Conservation (phyloP, 2,329 filamentous ascomycete genomes). For the Ustulina deusta region DNA sequence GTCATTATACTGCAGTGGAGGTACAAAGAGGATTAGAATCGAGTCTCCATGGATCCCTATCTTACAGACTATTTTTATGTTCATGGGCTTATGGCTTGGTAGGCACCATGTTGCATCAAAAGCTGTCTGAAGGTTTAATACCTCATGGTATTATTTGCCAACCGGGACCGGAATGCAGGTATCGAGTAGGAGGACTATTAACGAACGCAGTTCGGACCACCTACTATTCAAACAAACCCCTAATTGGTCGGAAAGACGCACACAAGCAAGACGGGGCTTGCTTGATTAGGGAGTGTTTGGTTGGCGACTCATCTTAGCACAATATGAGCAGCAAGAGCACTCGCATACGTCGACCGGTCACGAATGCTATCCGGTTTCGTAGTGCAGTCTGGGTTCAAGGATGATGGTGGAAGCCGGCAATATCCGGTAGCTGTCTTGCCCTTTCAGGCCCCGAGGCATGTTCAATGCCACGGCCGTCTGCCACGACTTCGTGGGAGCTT, state of each 20-base stretch:
- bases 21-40: neutral
- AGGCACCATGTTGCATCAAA: neutral
- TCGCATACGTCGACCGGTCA: constrained; percentile 10
- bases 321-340: constrained; percentile 13
- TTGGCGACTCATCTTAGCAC: constrained; percentile 7
- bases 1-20: neutral
- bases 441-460: constrained; percentile 10
- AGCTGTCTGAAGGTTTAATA: neutral
- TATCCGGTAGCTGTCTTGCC: constrained; percentile 16
- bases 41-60: neutral
- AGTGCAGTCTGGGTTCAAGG: constrained; percentile 9
- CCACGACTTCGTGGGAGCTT: constrained; percentile 10
- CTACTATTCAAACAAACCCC: constrained; percentile 1
- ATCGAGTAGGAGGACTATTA: neutral
- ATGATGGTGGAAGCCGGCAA: neutral
- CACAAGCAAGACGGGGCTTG: constrained; percentile 1
- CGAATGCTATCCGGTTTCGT: neutral
- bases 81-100: neutral
- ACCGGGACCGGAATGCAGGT: neutral
- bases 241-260: constrained; percentile 2
- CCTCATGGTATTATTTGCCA: neutral
- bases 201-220: neutral
- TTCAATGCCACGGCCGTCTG: constrained; percentile 3
- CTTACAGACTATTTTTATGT: neutral
- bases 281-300: neutral